phyloP scores from a whole-genome alignment of 2,329 filamentous ascomycete genomes.

The Phyllosticta citribraziliensis region DNA sequence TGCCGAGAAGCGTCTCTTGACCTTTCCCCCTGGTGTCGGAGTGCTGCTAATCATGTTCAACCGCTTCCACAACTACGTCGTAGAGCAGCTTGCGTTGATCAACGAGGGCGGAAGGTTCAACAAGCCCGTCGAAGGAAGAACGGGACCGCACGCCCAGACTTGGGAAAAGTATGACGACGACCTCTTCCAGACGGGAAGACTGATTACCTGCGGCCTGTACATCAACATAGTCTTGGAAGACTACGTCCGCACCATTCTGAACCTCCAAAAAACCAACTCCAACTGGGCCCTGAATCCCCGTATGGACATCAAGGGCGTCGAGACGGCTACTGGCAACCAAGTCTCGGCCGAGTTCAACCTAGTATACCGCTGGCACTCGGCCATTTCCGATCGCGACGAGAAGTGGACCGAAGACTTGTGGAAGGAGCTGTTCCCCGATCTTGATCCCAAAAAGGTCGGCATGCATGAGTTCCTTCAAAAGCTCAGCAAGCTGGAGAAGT shows the following conservation, averaged over 20 bases:
- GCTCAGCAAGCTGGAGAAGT: slow-evolving; percentile 52
- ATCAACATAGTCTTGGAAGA: slow-evolving; percentile 45
- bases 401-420: slow-evolving; percentile 59
- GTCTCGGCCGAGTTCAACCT: slow-evolving; percentile 86
- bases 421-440: slow-evolving; percentile 35
- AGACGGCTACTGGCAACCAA: slow-evolving; percentile 68
- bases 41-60: slow-evolving; percentile 59
- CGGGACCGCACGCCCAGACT: slow-evolving; percentile 18
- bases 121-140: slow-evolving; percentile 38
- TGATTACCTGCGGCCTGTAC: slow-evolving; percentile 44
- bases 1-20: slow-evolving; percentile 53
- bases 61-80: slow-evolving; percentile 77
- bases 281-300: slow-evolving; percentile 76
- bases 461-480: slow-evolving; percentile 52
- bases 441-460: slow-evolving; percentile 44
- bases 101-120: slow-evolving; percentile 76
- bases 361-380: slow-evolving; percentile 79
- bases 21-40: slow-evolving; percentile 60
- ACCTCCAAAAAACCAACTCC: slow-evolving; percentile 59
- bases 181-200: slow-evolving; percentile 42
- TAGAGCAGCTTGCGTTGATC: slow-evolving; percentile 68
- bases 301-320: slow-evolving; percentile 54
- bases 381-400: slow-evolving; percentile 66
- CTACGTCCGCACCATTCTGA: slow-evolving; percentile 44
- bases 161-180: slow-evolving; percentile 34